Evolutionary conservation across 257 asterid species (phyloP), one percentile per base, ranked within the genome.

Genomic region (Nicotiana paniculata): DNA sequence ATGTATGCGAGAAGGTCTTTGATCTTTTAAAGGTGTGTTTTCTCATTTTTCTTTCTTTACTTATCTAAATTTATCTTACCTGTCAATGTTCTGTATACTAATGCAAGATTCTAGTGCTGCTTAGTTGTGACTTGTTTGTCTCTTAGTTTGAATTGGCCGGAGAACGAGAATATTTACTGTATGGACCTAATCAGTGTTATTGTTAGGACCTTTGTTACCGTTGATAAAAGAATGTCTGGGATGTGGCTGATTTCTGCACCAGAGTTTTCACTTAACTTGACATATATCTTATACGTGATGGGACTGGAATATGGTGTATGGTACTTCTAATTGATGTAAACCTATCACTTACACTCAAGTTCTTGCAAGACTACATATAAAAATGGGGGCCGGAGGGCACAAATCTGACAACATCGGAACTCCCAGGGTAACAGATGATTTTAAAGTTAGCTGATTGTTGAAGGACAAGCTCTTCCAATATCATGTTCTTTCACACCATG

Each of bases 1-100:
- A 92, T 88, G 88, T 89, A 82, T 90, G 97, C 67, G 99, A 96
- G 90, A 96, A 96, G 91, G 97, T 94, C 88, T 96, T 96, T 88
- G 99, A 96, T 88, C 95, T 96, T 86, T 87, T 96, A 83, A 93
- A 96, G 97, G 99, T 96, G 83, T 24, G 92, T 75, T 75, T 83
- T 32, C 84, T 77, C 37, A 53, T 69, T 67, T 58, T 57, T 76
- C 61, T 66, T 61, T 67, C 51, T 59, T 74, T 32, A 68, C 46
- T 24, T 8, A n/a, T 17, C 13, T 26, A 10, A 81, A 24, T 21
- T 24, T 46, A 62, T 24, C 35, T 58, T 6, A 24, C 62, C 79
- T 15, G 32, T 15, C 63, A 35, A 48, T 26, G 16, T 51, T 75
- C 63, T 26, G 79, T 51, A 26, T 54, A 26, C 43, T 58, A 51